phyloP scores from a whole-genome alignment of 441 rosid species.

The Corymbia calophylla region DNA sequence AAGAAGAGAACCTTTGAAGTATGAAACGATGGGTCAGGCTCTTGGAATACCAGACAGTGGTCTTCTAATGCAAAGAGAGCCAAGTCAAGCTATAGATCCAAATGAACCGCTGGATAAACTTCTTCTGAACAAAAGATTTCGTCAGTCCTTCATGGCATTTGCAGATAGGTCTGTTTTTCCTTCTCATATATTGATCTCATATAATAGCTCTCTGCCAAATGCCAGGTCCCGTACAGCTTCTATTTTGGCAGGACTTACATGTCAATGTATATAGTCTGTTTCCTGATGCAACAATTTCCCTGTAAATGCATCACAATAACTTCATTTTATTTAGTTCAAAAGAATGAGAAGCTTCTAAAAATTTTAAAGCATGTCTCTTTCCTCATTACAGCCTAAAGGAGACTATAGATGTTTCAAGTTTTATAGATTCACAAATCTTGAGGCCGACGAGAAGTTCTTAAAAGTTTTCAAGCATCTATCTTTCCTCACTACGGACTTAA shows the following conservation, averaged over 20 bases:
- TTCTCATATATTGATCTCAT: background rate
- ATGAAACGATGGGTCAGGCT: slow-evolving; percentile 80
- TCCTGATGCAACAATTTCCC: background rate
- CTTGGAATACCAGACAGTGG: slow-evolving; percentile 89
- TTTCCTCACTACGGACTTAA: background rate
- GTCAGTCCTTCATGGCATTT: slow-evolving; percentile 79
- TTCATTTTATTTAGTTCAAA: background rate
- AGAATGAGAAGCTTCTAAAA: background rate
- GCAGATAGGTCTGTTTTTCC: slow-evolving; percentile 64
- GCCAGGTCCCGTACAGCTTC: background rate
- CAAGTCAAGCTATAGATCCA: slow-evolving; percentile 37
- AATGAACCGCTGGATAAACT: slow-evolving; percentile 80
- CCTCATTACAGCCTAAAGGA: background rate
- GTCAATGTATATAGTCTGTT: background rate
- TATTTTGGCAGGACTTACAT: background rate
- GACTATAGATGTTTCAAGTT: background rate
- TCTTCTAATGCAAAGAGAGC: slow-evolving; percentile 47
- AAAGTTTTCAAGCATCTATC: background rate
- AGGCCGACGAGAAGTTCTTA: background rate
- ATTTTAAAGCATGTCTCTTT: background rate
- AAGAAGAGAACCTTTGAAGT: slow-evolving; percentile 51
- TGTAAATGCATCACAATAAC: background rate
- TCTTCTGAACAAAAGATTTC: slow-evolving; percentile 66
- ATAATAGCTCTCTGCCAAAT: background rate
- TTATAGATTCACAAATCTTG: background rate